These are phyloP conservation scores for Acanthamoeba culbertsoni DNA, from an alignment of 208 protist genomes.

Conservation along the genomic window DNA sequence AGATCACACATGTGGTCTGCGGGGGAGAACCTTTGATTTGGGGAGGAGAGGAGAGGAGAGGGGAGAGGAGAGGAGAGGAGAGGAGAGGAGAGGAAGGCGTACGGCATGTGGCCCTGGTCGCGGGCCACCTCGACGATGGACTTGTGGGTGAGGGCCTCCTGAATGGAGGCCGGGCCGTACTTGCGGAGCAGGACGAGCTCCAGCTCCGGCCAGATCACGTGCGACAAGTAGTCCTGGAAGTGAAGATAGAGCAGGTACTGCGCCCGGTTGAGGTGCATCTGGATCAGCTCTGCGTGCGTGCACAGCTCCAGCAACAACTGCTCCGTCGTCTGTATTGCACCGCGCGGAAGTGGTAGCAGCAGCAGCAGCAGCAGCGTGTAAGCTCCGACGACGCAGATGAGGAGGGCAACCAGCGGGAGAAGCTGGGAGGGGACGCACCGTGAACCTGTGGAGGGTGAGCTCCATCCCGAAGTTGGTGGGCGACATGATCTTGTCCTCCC, in stretches of 20 bases:
- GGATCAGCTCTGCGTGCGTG: not conserved
- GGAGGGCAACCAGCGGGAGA: too few relatives aligned
- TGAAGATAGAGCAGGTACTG: slow-evolving; percentile 33
- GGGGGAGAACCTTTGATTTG: not conserved
- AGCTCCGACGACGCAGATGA: not conserved
- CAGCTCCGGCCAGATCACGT: slow-evolving; percentile 3
- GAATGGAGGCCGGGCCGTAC: slow-evolving; percentile 16
- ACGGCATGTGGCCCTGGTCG: slow-evolving; percentile 37
- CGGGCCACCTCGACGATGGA: not conserved
- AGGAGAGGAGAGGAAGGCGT: not conserved
- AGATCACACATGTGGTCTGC: not conserved
- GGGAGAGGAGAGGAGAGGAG: not conserved
- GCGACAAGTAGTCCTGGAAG: slow-evolving; percentile 23
- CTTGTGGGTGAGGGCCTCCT: not conserved
- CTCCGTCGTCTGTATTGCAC: not conserved
- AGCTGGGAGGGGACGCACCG: not conserved
- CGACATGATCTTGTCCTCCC: not conserved
- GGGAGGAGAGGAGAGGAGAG: not conserved
- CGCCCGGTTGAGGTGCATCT: slow-evolving; percentile 26
- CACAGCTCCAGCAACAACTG: slow-evolving; percentile 41
- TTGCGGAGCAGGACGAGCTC: slow-evolving; percentile 33
- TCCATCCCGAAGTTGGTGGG: slow-evolving; percentile 19
- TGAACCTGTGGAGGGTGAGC: slow-evolving; percentile 4
- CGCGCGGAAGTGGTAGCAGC: not conserved
- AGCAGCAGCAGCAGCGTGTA: not conserved